Evolutionary conservation across 2,329 filamentous ascomycete genomes (phyloP), one percentile per base, ranked within the genome.

Genomic region (Ilyonectria sp.): DNA sequence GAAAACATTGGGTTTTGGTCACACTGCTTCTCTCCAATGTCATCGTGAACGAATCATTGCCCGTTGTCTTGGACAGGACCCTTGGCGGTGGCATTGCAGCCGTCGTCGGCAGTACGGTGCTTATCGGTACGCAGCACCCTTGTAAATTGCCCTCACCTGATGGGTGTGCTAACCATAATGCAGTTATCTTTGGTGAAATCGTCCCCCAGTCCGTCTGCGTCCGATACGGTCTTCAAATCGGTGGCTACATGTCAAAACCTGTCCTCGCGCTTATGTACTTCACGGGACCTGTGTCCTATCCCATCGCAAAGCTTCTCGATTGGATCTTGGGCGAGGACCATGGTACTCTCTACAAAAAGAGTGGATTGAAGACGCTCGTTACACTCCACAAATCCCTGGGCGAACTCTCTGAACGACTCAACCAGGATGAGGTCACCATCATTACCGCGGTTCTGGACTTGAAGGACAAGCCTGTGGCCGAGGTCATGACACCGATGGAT

Each of bases 1-100:
- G 96, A 75, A 99, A 99, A 81, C 96, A 99, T 82, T 99, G 96
- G 96, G 95, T 99, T 21, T 86, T 99, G 64, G 96, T 99, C 60
- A 98, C 96, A 3, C 84, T 99, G 29, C 88, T 99, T 8, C 86
- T 99, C 63, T 94, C 94, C 80, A 99, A 99, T 80, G 96, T 99
- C 78, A 97, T 99, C 76, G 97, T 97, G 72, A 98, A 99, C 81
- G 96, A 98, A 83, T 97, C 95, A 2, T 86, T 98, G 15, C 96
- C 96, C 31, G 97, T 99, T 69, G 94, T 99, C 11, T 88, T 99
- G 58, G 96, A 99, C 82, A 88, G 96, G 63, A 97, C 94, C 63
- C 89, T 99, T 19, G 96, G 96, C 33, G 96, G 96, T 72, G 96
- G 96, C 71, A 95, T 97, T 86, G 95, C 95, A 68, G 96, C 96